Percentiles rank a stretch among this genome's conserved stretches.
Evolutionary conservation across 2,329 filamentous ascomycete genomes (phyloP).

Genomic region (Neonectria sp.): DNA sequence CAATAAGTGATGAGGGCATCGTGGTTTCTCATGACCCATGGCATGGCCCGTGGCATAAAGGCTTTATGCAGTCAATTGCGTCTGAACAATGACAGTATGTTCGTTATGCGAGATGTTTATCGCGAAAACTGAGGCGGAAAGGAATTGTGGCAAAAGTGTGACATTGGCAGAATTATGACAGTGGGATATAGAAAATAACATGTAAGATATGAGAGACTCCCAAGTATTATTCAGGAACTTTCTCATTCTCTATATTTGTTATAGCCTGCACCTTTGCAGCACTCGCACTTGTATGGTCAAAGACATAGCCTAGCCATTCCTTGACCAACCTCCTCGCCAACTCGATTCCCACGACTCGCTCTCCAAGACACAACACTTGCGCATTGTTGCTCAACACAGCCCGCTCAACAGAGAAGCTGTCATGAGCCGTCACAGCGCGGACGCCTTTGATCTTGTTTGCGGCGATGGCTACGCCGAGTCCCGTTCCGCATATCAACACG

Average conservation of each 20-base stretch:
- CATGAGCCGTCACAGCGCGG: conserved; percentile 90
- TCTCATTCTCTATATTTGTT: conserved; percentile 53
- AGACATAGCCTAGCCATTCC: conserved; percentile 89
- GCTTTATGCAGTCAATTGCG: not conserved
- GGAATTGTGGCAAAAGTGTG: not conserved
- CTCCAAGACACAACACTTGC: conserved; percentile 89
- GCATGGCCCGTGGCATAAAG: not conserved
- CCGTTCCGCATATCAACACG: conserved; percentile 87
- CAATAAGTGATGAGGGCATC: not conserved
- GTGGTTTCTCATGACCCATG: not conserved
- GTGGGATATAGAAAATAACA: not conserved
- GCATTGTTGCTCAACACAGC: conserved; percentile 88
- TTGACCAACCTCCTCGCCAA: conserved; percentile 81
- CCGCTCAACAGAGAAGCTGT: conserved; percentile 87
- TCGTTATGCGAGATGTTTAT: not conserved
- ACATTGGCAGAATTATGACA: not conserved
- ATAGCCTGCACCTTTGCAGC: conserved; percentile 63
- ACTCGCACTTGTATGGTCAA: conserved; percentile 72
- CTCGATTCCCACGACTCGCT: conserved; percentile 87
- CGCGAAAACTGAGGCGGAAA: not conserved
- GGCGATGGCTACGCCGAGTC: conserved; percentile 88
- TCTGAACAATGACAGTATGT: not conserved
- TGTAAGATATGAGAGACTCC: not conserved
- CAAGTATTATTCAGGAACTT: not conserved
- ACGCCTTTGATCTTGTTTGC: conserved; percentile 91